Percentiles rank a stretch among this genome's conserved stretches.
phyloP scores from a whole-genome alignment of 352 stramenopile species.

The Pythium diclinum region DNA sequence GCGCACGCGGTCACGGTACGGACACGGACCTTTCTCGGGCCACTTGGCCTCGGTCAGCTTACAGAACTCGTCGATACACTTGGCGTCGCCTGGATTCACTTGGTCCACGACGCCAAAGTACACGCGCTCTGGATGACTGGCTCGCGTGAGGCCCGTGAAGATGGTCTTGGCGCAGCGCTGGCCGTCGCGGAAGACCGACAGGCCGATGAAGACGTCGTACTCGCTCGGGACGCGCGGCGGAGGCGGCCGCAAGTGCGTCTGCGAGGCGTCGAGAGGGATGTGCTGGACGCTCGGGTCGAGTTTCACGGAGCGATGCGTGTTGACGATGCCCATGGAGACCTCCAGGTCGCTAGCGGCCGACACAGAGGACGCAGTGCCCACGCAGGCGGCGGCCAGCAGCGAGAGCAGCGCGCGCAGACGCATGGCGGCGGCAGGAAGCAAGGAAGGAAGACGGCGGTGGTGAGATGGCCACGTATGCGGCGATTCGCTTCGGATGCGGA shows the following conservation, averaged over 20 bases:
- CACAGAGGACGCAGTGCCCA: constrained; percentile 24
- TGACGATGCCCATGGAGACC: constrained; percentile 22
- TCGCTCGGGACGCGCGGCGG: constrained; percentile 42
- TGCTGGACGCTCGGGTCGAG: constrained; percentile 64
- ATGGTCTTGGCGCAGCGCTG: constrained; percentile 81
- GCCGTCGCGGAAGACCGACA: constrained; percentile 81
- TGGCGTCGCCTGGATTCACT: constrained; percentile 63
- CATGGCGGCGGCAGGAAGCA: neutral
- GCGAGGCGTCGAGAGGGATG: constrained; percentile 42
- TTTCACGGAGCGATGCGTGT: constrained; percentile 16
- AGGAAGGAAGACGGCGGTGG: too few species aligned
- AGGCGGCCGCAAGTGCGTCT: constrained; percentile 47
- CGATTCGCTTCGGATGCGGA: neutral
- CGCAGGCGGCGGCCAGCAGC: neutral
- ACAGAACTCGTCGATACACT: constrained; percentile 76
- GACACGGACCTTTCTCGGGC: constrained; percentile 60
- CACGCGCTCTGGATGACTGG: constrained; percentile 55
- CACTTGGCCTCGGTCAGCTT: constrained; percentile 67
- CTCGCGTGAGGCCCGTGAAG: constrained; percentile 73
- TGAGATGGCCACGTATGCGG: neutral
- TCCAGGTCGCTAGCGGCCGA: constrained; percentile 33
- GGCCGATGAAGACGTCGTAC: constrained; percentile 69
- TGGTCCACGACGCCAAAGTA: constrained; percentile 85
- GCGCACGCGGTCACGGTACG: constrained; percentile 67
- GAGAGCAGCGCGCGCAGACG: neutral